Base-by-base conservation (phyloP, 208 protist species). In the Crithidia expoeki region DNA sequence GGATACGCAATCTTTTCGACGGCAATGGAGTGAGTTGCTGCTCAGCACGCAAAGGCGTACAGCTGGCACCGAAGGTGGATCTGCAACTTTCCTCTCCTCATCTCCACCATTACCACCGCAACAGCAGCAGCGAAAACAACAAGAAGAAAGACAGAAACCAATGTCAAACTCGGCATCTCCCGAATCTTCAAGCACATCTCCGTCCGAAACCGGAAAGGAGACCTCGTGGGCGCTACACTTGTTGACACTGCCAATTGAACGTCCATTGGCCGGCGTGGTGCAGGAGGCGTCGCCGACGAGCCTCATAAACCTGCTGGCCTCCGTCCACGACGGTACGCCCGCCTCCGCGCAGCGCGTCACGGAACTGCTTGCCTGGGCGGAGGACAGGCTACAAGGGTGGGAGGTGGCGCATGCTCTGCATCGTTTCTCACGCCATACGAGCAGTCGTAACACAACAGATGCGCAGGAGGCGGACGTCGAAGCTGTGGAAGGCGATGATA, bases 241-340 rank as follows among this genome's bases (percentile, higher is more conserved):
- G 44, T 57, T 76, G 42, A 42, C 71, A 23, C 55, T 67, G 53
- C 56, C 71, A 11, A 49, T 76, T 25, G 71, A 76, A 55, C 56
- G 58, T 49, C 47, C 44, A 0, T 17, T 50, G 19, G 58, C 49
- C 17, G 51, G 68, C 11, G 28, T 50, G 47, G 49, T 38, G 36
- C 49, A 44, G 58, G 49, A 58, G 68, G 44, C 50, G 50, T 38
- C 44, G 42, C 44, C 60, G 19, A 30, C n/a, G 4, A 65, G 46
- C 32, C 10, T 65, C 2, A 32, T 65, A 1, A 32, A 3, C n/a
- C 5, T 65, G 12, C n/a, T 65, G 2, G 44, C 60, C 30, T 65
- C 60, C 32, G 10, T n/a, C 21, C 32, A 33, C n/a, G 27, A 34
- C 46, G 23, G 32, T 19, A 34, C 60, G n/a, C 7, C 23, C 17